Base-by-base conservation (phyloP, 192 early-diverging fungal genomes). In the Podila epigama region DNA sequence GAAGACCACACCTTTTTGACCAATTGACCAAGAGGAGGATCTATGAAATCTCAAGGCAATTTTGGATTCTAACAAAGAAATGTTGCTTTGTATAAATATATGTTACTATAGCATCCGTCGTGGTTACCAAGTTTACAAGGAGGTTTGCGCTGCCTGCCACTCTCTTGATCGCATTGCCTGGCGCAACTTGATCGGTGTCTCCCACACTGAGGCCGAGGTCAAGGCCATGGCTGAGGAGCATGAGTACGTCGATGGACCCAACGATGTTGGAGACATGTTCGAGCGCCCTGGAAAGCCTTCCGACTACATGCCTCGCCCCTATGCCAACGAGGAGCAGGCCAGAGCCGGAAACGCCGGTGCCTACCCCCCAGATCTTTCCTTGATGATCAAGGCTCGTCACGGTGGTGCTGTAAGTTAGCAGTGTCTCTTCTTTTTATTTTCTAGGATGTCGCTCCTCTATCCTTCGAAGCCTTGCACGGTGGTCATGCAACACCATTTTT, bases 51-150 rank as follows among this genome's bases (percentile, higher is more conserved):
- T n/a, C n/a, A n/a, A n/a, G n/a, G n/a, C n/a, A n/a, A n/a, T n/a
- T n/a, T n/a, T n/a, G n/a, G n/a, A n/a, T n/a, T n/a, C n/a, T n/a
- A n/a, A n/a, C n/a, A n/a, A n/a, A n/a, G n/a, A n/a, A n/a, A n/a
- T n/a, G n/a, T n/a, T n/a, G n/a, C n/a, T n/a, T n/a, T n/a, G n/a
- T n/a, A n/a, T n/a, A n/a, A n/a, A n/a, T 51, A 15, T 25, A 22
- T n/a, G 25, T 15, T 11, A 18, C 29, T 53, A 56, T 81, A 95
- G 96, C 75, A 93, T 99, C 57, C 95, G 97, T 63, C 96, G 96
- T 83, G 97, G 97, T 67, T 99, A 95, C 88, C 96, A 96, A 80
- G 97, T 99, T 16, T 99, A 97, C 90, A 94, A 92, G 86, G 97
- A 99, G 79, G 93, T 99, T 64, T 99, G 97, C 80, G 87, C 96